phyloP scores from a whole-genome alignment of 768 basidiomycete genomes.

The Russula abietina region DNA sequence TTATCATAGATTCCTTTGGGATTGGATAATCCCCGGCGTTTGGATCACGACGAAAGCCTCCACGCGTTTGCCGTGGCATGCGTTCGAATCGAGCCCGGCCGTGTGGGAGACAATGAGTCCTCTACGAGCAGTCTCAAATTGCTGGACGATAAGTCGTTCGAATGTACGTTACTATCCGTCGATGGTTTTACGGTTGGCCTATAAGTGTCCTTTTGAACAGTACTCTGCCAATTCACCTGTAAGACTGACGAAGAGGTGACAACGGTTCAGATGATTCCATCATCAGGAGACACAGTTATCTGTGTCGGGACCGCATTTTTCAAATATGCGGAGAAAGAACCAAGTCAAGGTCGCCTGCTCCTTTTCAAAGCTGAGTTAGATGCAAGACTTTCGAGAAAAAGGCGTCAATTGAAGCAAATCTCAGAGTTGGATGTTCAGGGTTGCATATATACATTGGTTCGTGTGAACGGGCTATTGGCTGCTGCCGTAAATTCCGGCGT shows the following conservation, averaged over 20 bases:
- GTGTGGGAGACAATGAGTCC: constrained; percentile 45
- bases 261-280: constrained; percentile 37
- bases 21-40: constrained; percentile 61
- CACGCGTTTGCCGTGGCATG: constrained; percentile 65
- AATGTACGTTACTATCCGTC: constrained; percentile 31
- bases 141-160: constrained; percentile 58
- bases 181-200: background rate
- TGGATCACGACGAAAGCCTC: constrained; percentile 51
- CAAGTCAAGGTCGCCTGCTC: constrained; percentile 53
- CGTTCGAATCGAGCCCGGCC: constrained; percentile 45
- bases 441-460: constrained; percentile 60
- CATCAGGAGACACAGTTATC: constrained; percentile 31
- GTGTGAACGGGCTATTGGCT: constrained; percentile 45
- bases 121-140: constrained; percentile 56
- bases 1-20: constrained; percentile 61
- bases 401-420: constrained; percentile 31
- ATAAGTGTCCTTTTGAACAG: constrained; percentile 29
- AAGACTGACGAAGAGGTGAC: constrained; percentile 58
- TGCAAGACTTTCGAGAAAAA: constrained; percentile 24
- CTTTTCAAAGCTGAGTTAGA: constrained; percentile 41
- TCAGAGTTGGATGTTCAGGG: constrained; percentile 48
- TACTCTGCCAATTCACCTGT: constrained; percentile 44
- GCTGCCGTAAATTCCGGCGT: constrained; percentile 77
- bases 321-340: constrained; percentile 30
- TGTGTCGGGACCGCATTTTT: constrained; percentile 37